phyloP scores from a whole-genome alignment of 148 eudicot genomes.

The Rhododendron molle region DNA sequence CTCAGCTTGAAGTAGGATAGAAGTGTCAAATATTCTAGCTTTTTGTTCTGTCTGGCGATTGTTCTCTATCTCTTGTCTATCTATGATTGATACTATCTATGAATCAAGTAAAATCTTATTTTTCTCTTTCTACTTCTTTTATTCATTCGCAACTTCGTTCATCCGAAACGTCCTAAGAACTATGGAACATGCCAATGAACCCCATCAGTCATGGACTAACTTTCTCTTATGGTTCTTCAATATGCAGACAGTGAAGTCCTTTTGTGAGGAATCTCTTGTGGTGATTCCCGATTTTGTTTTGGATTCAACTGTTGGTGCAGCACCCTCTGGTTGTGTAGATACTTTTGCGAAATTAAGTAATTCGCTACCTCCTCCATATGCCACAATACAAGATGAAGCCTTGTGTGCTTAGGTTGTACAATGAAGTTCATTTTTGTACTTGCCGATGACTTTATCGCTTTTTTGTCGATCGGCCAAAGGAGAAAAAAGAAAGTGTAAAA shows the following conservation, averaged over 20 bases:
- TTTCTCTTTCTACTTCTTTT: no score
- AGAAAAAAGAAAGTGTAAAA: background rate
- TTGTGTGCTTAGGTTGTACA: constrained; percentile 45
- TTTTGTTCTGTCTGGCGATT: no score
- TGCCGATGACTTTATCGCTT: background rate
- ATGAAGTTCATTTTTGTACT: background rate
- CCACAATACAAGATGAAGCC: constrained; percentile 40
- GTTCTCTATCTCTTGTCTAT: no score
- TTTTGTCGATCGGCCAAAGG: background rate
- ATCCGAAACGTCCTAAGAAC: background rate
- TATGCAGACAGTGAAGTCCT: constrained; percentile 67
- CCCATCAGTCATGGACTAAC: background rate
- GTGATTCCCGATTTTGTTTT: constrained; percentile 78
- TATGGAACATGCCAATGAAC: background rate
- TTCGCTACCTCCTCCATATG: constrained; percentile 70
- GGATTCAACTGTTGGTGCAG: constrained; percentile 62
- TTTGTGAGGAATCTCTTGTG: constrained; percentile 67
- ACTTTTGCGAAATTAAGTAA: constrained; percentile 47
- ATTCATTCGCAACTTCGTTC: no score
- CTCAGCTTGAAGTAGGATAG: background rate
- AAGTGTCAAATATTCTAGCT: no score
- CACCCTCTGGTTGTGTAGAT: constrained; percentile 41
- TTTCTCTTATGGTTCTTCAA: constrained; percentile 9
- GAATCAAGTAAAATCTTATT: no score
- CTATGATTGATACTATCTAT: no score